Evolutionary conservation across 257 asterid species (phyloP).

Genomic region (Solanum arcanum): DNA sequence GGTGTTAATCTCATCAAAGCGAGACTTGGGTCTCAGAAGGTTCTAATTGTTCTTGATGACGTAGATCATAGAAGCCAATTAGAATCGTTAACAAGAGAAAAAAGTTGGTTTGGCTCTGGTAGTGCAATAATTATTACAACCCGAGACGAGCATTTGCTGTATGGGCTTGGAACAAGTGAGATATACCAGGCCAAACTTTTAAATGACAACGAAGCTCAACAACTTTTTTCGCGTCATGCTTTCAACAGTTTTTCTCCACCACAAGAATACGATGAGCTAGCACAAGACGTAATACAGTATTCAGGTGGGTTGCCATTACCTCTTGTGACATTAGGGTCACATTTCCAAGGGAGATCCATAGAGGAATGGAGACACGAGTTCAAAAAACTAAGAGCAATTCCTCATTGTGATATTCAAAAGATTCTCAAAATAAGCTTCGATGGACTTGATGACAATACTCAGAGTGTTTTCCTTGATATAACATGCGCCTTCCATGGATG

Average conservation of each 20-base stretch:
- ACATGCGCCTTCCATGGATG: neutral
- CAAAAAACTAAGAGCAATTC: neutral
- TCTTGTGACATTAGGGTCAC: neutral
- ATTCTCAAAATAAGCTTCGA: neutral
- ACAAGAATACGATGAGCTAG: neutral
- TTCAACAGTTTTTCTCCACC: neutral
- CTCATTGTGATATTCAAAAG: neutral
- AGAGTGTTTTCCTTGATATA: neutral
- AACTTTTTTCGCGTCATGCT: neutral
- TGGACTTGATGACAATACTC: neutral
- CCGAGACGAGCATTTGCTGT: neutral
- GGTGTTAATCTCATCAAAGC: neutral
- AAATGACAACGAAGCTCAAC: neutral
- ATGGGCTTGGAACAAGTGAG: neutral
- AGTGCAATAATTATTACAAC: neutral
- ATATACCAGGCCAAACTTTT: neutral
- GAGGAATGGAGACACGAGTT: neutral
- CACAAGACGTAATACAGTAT: neutral
- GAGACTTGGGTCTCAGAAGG: neutral
- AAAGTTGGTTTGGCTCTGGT: neutral
- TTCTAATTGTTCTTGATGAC: neutral
- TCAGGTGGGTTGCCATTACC: conserved; percentile 1
- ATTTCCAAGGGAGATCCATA: neutral
- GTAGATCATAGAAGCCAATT: neutral
- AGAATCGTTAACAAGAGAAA: neutral